phyloP scores from a whole-genome alignment of 768 basidiomycete genomes.

The Mycena capillaripes region DNA sequence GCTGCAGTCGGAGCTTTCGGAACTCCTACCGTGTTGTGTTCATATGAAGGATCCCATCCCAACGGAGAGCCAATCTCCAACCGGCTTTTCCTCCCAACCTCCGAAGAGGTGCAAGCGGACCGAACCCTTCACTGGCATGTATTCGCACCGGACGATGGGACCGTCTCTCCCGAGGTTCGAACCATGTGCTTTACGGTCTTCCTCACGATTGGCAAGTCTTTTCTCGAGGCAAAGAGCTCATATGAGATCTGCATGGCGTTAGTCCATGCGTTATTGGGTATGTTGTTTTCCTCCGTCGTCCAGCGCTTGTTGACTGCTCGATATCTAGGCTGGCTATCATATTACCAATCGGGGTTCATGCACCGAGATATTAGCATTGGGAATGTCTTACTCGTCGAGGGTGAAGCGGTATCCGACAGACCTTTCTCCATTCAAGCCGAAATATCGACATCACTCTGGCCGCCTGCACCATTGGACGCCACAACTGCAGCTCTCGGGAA shows the following conservation, averaged over 20 bases:
- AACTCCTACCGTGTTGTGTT: slow-evolving; percentile 1
- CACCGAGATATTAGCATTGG: slow-evolving; percentile 34
- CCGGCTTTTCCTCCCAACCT: background rate
- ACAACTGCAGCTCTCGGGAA: background rate
- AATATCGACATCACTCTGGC: background rate
- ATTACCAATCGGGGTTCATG: slow-evolving; percentile 18
- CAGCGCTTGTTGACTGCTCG: background rate
- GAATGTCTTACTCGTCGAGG: slow-evolving; percentile 24
- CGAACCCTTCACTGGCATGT: background rate
- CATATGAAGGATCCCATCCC: slow-evolving; percentile 4
- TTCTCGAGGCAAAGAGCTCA: background rate
- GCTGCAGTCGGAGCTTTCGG: slow-evolving; percentile 3
- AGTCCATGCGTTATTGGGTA: slow-evolving; percentile 29
- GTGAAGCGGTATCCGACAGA: background rate
- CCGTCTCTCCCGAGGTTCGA: background rate
- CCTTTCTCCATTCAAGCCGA: background rate
- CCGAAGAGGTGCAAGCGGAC: background rate
- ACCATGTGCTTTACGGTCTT: background rate
- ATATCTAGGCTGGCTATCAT: slow-evolving; percentile 21
- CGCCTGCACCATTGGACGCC: background rate
- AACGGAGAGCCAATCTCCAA: slow-evolving; percentile 12
- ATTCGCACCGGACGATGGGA: background rate
- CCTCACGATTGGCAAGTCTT: background rate
- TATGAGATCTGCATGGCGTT: slow-evolving; percentile 7
- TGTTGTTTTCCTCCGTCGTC: background rate